Percentiles rank a stretch among this genome's conserved stretches.
phyloP scores from a whole-genome alignment of 257 asterid genomes.

The Rehmannia glutinosa region DNA sequence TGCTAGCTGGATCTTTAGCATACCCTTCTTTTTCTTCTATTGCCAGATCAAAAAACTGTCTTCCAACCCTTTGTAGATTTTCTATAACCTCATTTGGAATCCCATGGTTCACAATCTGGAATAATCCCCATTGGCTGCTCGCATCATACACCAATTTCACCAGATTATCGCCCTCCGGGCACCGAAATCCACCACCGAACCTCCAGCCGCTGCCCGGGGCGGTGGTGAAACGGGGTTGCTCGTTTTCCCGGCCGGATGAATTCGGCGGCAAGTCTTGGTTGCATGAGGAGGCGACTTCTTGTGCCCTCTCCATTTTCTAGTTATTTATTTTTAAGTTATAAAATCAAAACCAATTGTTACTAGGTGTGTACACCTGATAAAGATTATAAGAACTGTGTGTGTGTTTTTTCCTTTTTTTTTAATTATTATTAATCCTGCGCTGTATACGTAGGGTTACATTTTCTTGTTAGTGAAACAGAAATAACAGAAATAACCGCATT shows the following conservation, averaged over 20 bases:
- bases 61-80: slow-evolving; percentile 36
- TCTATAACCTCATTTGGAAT: slow-evolving; percentile 28
- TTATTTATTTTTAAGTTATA: background rate
- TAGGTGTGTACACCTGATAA: too few species aligned
- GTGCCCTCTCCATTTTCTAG: slow-evolving; percentile 9
- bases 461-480: too few species aligned
- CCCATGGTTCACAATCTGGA: slow-evolving; percentile 47
- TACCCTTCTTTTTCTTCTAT: slow-evolving; percentile 25
- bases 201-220: slow-evolving; percentile 12
- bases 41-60: slow-evolving; percentile 38
- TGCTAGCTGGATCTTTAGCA: slow-evolving; percentile 33
- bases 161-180: background rate
- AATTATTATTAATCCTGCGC: too few species aligned
- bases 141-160: slow-evolving; percentile 24
- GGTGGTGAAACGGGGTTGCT: slow-evolving; percentile 46
- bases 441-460: too few species aligned
- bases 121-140: slow-evolving; percentile 34
- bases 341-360: background rate
- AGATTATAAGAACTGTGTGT: too few species aligned
- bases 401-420: too few species aligned
- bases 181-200: slow-evolving; percentile 40
- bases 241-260: slow-evolving; percentile 40
- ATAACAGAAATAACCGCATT: slow-evolving; percentile 10
- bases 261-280: slow-evolving; percentile 30
- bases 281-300: slow-evolving; percentile 20